Evolutionary conservation across 768 basidiomycete species (phyloP).

Genomic region (Lepiota brunneoincarnata): DNA sequence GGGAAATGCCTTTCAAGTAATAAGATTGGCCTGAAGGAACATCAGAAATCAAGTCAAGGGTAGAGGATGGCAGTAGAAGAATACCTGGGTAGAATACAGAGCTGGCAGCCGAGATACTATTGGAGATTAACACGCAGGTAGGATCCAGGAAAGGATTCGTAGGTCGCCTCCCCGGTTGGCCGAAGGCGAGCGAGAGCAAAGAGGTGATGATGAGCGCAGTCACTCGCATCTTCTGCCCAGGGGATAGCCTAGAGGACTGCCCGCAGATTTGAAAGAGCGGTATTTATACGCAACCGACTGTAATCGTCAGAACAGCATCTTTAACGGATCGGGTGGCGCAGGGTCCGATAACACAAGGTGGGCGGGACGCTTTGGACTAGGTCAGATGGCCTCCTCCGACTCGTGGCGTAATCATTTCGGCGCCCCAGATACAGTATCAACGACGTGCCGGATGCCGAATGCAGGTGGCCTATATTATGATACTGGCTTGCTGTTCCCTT

Average conservation of each 20-base stretch:
- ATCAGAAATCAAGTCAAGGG: neutral
- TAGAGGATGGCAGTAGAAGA: neutral
- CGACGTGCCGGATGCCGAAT: too few relatives aligned
- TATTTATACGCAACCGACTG: too few relatives aligned
- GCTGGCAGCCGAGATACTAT: conserved; percentile 39
- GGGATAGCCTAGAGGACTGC: neutral
- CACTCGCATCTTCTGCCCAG: neutral
- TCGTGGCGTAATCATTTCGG: too few relatives aligned
- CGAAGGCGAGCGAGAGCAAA: neutral
- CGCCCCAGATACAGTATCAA: too few relatives aligned
- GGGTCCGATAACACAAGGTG: too few relatives aligned
- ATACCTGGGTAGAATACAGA: conserved; percentile 43
- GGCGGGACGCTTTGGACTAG: too few relatives aligned
- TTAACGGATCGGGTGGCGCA: too few relatives aligned
- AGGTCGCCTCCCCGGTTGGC: neutral
- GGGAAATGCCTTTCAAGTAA: conserved; percentile 41
- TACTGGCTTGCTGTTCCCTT: too few relatives aligned
- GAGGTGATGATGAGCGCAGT: neutral
- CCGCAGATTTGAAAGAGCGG: too few relatives aligned
- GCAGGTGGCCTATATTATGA: too few relatives aligned
- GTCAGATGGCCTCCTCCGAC: too few relatives aligned
- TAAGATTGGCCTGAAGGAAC: conserved; percentile 18
- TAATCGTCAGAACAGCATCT: too few relatives aligned
- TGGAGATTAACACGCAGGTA: conserved; percentile 36
- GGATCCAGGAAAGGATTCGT: conserved; percentile 8